Base-by-base conservation (phyloP, 441 rosid species). In the Isatis lusitanica region DNA sequence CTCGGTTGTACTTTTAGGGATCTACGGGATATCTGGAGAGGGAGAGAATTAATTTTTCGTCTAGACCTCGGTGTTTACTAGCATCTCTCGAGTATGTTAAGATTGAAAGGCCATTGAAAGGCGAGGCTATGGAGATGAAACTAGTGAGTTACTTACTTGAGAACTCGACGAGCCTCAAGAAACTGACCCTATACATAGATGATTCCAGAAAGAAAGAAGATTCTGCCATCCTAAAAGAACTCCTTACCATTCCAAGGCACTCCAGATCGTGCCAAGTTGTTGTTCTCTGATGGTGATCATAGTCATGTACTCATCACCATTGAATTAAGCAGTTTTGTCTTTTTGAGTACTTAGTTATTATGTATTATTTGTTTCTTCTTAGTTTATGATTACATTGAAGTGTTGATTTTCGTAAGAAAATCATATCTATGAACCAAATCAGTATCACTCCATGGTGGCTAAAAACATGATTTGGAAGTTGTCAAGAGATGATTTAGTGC, bases 81-180 rank as follows among this genome's bases (percentile, higher is more conserved):
- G 1, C 61, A 40, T 39, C 51, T 26, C 62, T 67, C 16, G 62
- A 52, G 51, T 52, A 38, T 39, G 51, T 52, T 10, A 1, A 56
- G 40, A 68, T 68, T 10, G 43, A 30, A 30, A 56, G 10, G 9
- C 63, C 43, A 8, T 2, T 69, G 15, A 18, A 9, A 56, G 43
- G 36, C 18, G 56, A 44, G 4, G 21, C 26, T 3, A 40, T 8
- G 62, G 57, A 59, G 66, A 57, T 44, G 47, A n/a, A 58, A 10
- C 28, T 70, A 21, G 35, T 35, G 57, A 70, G 58, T 9, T 58
- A 58, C 74, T 46, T 70, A 9, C 66, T 70, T 6, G 50, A n/a
- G 50, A 24, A 21, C 8, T 51, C 61, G 26, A 7, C 8, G n/a
- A n/a, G 9, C 36, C 58, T 66, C 10, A 70, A 70, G 58, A 46